phyloP scores from a whole-genome alignment of 345 rosid genomes.

The Eucalyptus cloeziana region DNA sequence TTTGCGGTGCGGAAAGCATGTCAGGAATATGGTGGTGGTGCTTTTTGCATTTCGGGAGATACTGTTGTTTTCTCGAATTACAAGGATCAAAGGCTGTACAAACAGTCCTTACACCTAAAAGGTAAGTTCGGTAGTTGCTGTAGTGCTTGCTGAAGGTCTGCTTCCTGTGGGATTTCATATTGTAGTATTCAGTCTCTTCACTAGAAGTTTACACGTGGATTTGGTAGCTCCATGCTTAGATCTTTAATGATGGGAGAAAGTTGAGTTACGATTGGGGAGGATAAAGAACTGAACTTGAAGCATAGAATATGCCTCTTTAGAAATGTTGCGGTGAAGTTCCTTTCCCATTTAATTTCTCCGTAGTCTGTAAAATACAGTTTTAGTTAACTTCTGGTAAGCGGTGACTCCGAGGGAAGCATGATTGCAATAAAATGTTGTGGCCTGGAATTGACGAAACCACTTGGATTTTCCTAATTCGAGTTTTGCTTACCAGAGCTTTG shows the following conservation, averaged over 20 bases:
- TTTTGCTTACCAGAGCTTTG: background rate
- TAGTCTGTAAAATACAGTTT: constrained; percentile 2
- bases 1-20: constrained; percentile 60
- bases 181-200: background rate
- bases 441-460: background rate
- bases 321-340: background rate
- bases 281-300: background rate
- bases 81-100: constrained; percentile 75
- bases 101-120: constrained; percentile 21
- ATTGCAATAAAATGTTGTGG: background rate
- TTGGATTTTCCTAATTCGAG: background rate
- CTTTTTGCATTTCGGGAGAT: constrained; percentile 46
- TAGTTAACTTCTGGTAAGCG: background rate
- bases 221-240: background rate
- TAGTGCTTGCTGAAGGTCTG: constrained; percentile 10
- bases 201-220: background rate
- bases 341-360: background rate
- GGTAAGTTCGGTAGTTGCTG: constrained; percentile 12
- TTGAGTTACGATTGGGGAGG: background rate
- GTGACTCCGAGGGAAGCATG: background rate
- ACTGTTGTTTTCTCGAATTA: constrained; percentile 68
- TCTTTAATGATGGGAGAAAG: background rate
- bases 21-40: constrained; percentile 97
- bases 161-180: constrained; percentile 19
- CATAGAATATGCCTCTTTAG: background rate